Conservation (phyloP, 495 filamentous ascomycete species). For the Saxophila tyrrhenica region DNA sequence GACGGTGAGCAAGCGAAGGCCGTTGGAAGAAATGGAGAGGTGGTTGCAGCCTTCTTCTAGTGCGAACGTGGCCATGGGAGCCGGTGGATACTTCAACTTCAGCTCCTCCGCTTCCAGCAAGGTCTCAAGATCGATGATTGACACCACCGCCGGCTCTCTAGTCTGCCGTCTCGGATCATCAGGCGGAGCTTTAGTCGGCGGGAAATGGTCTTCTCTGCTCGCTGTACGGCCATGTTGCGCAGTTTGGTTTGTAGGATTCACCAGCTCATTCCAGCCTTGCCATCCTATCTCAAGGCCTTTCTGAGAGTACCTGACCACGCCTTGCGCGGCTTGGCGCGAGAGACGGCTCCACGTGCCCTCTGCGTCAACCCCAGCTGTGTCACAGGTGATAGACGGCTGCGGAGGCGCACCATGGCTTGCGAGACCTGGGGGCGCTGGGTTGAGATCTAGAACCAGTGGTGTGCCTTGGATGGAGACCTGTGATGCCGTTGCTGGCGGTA, state of each 20-base stretch:
- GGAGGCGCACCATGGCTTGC: conserved; percentile 60
- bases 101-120: conserved; percentile 36
- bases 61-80: conserved; percentile 68
- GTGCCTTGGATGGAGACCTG: conserved; percentile 55
- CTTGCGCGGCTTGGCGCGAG: conserved; percentile 78
- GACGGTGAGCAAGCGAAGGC: conserved; percentile 72
- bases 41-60: conserved; percentile 80
- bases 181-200: conserved; percentile 49
- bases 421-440: conserved; percentile 52
- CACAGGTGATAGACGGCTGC: conserved; percentile 60
- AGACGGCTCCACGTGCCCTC: conserved; percentile 77
- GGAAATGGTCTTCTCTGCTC: conserved; percentile 41
- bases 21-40: conserved; percentile 76
- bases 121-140: conserved; percentile 68
- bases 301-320: conserved; percentile 54
- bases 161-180: conserved; percentile 31
- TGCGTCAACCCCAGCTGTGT: conserved; percentile 63
- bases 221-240: conserved; percentile 14
- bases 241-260: conserved; percentile 47
- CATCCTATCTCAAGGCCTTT: conserved; percentile 55
- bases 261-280: conserved; percentile 83
- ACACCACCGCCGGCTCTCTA: conserved; percentile 68
- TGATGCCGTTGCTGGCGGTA: conserved; percentile 61
- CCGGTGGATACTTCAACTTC: conserved; percentile 33
- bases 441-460: conserved; percentile 30